Evolutionary conservation across 1,284 basidiomycete genomes (phyloP), one percentile per base, ranked within the genome.

Genomic region (Malassezia sp.): DNA sequence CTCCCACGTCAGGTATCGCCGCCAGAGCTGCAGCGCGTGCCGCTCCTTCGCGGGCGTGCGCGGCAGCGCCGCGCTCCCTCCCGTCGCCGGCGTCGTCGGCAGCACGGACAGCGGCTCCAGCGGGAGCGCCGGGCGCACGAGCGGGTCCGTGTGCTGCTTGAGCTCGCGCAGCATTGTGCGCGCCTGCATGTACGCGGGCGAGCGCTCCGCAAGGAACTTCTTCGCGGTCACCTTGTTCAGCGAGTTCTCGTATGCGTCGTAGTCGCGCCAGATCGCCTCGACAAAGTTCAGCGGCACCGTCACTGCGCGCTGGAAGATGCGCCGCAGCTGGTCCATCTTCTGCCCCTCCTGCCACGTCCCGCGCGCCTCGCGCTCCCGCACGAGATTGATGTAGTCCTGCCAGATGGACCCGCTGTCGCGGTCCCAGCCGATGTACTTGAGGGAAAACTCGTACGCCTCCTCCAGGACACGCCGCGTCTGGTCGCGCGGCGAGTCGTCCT

Each of bases 221-320:
- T 96, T 96, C 12, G 91, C 89, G 21, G 88, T 93, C 55, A 88
- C 82, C 68, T 84, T 84, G 74, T 90, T 96, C 58, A 95, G 75
- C 31, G 78, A 78, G 51, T 81, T 89, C 71, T 99, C 93, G 64
- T 95, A 97, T 0, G 82, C 75, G 71, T 96, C 90, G 59, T 90
- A 85, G 44, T 93, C 87, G 65, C 85, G 81, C 93, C 93, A 99
- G 32, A 99, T 77, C 32, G 77, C 76, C 72, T 96, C 90, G 59
- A 97, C 81, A 62, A 89, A 91, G 71, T 88, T 82, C 57, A 96
- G 77, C 0, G 93, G 93, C 18, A 93, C 86, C 60, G 86, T 84
- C 24, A 96, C 84, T 0, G 87, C 91, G 39, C 86, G 80, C 63
- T 93, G 88, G 72, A 91, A 95, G 3, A 86, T 81, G 67, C 86